Base-by-base conservation (phyloP, 305 asterid species). In the Fraxinus greggii region DNA sequence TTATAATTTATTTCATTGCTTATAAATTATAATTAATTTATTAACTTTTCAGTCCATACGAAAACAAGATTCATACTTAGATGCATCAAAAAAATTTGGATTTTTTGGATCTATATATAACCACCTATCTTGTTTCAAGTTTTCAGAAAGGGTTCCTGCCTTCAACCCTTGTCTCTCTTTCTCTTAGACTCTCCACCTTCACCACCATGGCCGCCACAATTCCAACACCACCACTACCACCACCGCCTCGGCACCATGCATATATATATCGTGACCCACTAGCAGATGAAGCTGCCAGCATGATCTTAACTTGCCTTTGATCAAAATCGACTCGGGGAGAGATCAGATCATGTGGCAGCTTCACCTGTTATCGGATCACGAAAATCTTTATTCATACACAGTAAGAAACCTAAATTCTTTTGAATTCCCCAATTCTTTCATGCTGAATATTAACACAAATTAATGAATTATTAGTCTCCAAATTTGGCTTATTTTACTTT, bases 251-350 rank as follows among this genome's bases (percentile, higher is more conserved):
- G 3, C 36, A 7, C 36, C 74, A 67, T 67, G 74, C 74, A 15
- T 28, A 13, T 67, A 21, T 67, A 67, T 29, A 80, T 78, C 90
- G 91, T 86, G 89, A 65, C 70, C 83, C 88, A 83, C 70, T 76
- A 78, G 80, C 80, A 85, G 91, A 82, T 91, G 95, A 91, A 91
- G 95, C 93, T 90, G 93, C 91, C 95, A 92, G 91, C 92, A 75
- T 87, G 95, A 89, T 90, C 93, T 90, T 77, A 86, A 88, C 90
- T 90, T 83, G 33, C 61, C 69, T 81, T 28, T 19, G 76, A 79
- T 76, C 45, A 4, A 3, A 9, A 3, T 78, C 23, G 72, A 78
- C 9, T 67, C 74, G 38, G 69, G 86, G 83, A 23, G 70, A 73
- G 91, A 86, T 89, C 88, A 91, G 95, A 90, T 92, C 95, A 87